Conservation (phyloP, 306 rosid genomes). For the Vigna trinervia region DNA sequence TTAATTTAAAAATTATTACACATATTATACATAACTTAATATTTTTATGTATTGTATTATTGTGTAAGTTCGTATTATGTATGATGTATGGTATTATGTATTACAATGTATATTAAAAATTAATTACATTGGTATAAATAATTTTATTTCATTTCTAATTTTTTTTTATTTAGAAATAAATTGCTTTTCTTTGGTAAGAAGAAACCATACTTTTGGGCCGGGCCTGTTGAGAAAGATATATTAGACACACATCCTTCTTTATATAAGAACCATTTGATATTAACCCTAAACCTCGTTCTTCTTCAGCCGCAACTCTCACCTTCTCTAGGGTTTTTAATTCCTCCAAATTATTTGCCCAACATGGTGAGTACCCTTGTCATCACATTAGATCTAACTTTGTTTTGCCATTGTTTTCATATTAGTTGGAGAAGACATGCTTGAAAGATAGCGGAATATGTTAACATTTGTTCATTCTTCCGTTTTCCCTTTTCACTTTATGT, state of each 20-base stretch:
- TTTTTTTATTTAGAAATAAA: neutral
- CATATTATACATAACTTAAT: too few relatives aligned
- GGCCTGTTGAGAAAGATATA: neutral
- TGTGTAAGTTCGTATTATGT: too few relatives aligned
- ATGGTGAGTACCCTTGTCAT: conserved; percentile 36
- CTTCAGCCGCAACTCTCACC: neutral
- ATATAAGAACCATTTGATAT: neutral
- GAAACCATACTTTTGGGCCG: conserved; percentile 25
- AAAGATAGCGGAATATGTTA: too few relatives aligned
- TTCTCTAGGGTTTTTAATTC: conserved; percentile 27
- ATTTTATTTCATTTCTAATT: neutral
- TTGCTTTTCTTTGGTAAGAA: neutral
- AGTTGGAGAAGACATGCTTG: neutral
- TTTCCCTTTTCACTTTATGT: too few relatives aligned
- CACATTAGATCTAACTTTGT: conserved; percentile 4
- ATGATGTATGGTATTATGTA: too few relatives aligned
- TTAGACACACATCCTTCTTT: neutral
- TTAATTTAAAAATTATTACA: too few relatives aligned
- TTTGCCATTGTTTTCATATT: neutral
- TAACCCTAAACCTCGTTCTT: neutral
- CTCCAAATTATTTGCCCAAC: neutral
- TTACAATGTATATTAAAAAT: too few relatives aligned
- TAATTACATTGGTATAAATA: too few relatives aligned
- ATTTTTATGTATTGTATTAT: too few relatives aligned
- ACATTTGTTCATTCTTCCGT: too few relatives aligned